Percentiles rank a stretch among this genome's conserved stretches.
phyloP scores from a whole-genome alignment of 1,284 basidiomycete genomes.

The Ganoderma lucidum region DNA sequence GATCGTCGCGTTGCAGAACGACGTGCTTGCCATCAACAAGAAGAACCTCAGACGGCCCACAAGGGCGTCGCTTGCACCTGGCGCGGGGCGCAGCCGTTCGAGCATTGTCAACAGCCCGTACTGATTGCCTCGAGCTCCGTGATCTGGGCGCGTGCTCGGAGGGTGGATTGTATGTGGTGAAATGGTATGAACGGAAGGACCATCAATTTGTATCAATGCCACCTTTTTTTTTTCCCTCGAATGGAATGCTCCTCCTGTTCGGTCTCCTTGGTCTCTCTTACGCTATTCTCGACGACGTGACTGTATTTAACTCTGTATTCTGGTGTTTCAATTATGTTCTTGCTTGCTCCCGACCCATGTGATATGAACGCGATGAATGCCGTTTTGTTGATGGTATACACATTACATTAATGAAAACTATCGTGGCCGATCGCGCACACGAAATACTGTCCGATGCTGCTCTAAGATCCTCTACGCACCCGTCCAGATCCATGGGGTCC shows the following conservation, averaged over 20 bases:
- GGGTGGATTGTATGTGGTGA: not conserved
- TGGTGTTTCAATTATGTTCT: not conserved
- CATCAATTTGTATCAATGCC: slow-evolving; percentile 24
- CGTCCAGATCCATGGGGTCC: slow-evolving; percentile 10
- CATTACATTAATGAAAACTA: slow-evolving; percentile 11
- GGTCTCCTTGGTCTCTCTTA: not conserved
- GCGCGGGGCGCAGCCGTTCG: slow-evolving; percentile 57
- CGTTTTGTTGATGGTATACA: slow-evolving; percentile 16
- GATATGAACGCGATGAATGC: slow-evolving; percentile 9
- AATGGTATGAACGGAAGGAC: not conserved
- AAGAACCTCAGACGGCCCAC: slow-evolving; percentile 89
- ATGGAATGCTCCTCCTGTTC: not conserved
- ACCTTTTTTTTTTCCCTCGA: not conserved
- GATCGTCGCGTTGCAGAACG: slow-evolving; percentile 95
- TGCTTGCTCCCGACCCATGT: not conserved
- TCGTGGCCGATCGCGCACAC: slow-evolving; percentile 1
- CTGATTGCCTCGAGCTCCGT: slow-evolving; percentile 39
- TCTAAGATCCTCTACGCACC: slow-evolving; percentile 22
- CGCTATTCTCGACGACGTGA: slow-evolving; percentile 5
- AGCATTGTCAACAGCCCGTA: slow-evolving; percentile 78
- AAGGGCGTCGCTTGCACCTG: slow-evolving; percentile 73
- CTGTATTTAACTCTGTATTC: not conserved
- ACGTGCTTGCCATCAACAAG: slow-evolving; percentile 95
- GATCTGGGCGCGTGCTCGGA: not conserved
- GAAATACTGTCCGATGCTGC: not conserved